A percentile compares a stretch with the other conserved stretches of the same genome.
Conservation (phyloP, 345 rosid species). For the Eucalyptus curtisii region DNA sequence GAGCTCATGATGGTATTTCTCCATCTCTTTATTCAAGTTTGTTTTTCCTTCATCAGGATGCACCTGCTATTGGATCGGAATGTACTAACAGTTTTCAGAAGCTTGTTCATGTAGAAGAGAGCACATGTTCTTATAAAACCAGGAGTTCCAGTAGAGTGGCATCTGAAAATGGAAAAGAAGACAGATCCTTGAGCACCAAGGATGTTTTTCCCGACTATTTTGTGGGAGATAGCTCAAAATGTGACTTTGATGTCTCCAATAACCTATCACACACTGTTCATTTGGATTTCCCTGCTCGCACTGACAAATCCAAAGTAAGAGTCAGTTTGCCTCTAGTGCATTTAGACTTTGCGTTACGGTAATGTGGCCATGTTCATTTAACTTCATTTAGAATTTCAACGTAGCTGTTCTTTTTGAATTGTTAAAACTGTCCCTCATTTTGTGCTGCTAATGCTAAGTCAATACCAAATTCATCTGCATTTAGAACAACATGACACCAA, state of each 20-base stretch:
- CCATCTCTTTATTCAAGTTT: background rate
- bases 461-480: background rate
- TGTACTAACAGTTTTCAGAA: conserved; percentile 17
- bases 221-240: conserved; percentile 39
- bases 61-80: conserved; percentile 11
- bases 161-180: conserved; percentile 20
- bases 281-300: conserved; percentile 25
- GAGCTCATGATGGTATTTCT: background rate
- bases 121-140: conserved; percentile 46
- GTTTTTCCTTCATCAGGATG: conserved; percentile 13
- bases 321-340: background rate
- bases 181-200: conserved; percentile 15
- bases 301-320: conserved; percentile 3
- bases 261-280: conserved; percentile 13
- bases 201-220: conserved; percentile 22
- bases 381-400: background rate
- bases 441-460: background rate
- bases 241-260: conserved; percentile 27
- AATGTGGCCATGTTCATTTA: background rate
- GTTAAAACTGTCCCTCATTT: background rate
- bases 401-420: background rate
- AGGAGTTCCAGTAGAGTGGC: conserved; percentile 12
- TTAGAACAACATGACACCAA: background rate
- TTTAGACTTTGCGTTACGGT: background rate
- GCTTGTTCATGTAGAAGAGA: conserved; percentile 54